Evolutionary conservation across 2,329 filamentous ascomycete species (phyloP), one percentile per base, ranked within the genome.

Genomic region (Monosporascus sp.): DNA sequence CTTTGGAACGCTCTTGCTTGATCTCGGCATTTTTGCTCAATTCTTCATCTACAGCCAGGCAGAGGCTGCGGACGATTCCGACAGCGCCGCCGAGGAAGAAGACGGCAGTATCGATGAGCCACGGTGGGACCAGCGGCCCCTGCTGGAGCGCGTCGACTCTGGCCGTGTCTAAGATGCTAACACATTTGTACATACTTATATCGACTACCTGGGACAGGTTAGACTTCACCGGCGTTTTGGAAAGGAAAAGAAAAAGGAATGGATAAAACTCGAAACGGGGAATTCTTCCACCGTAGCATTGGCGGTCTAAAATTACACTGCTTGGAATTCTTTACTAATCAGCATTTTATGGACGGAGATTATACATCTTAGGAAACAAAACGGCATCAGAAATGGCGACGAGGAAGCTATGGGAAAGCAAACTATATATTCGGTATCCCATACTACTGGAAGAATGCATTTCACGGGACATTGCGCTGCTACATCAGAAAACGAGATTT

Each of bases 11-110:
- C 74, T 97, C 52, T 72, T 94, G 52, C 73, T 97, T 59, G 94
- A 97, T 71, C 77, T 92, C 68, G 84, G 81, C 27, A 94, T 97
- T 3, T 97, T 97, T 70, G 82, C 84, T 11, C 93, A 97, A 71
- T 97, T 96, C 68, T 97, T 95, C 68, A 70, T 96, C 65, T 97
- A 97, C 70, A 80, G 78, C 59, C 73, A 73, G 52, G 71, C 73
- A 2, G 76, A 75, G 3, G 47, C 53, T 3, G 26, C 43, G 2
- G 51, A 55, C 3, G 69, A 73, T 6, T 64, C 68, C 6, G 57
- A 58, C 6, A 63, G 67, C 37, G 64, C 58, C 5, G 54, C 61
- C 17, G 67, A 70, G 17, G 67, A 70, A 7, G 63, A 66, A 2
- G 62, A 64, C 17, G 47, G 45, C 24, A 58, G 51, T 41, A 52